Conservation (phyloP, 2,329 filamentous ascomycete genomes). For the Coniella lustricola region DNA sequence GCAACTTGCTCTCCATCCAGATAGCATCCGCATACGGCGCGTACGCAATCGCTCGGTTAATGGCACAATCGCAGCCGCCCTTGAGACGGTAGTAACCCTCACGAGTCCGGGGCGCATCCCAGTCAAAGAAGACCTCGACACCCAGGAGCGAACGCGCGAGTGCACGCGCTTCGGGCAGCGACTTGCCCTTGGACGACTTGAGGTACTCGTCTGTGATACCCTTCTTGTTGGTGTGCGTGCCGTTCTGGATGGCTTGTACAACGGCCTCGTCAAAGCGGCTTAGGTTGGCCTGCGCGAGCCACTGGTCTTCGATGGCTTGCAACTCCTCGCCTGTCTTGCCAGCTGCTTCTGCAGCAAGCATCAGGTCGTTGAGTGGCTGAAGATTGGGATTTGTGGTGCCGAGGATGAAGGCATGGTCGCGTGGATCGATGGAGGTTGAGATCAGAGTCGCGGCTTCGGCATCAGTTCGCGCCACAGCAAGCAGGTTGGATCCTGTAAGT, state of each 20-base stretch:
- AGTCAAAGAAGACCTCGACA: slow-evolving; percentile 82
- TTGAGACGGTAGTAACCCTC: slow-evolving; percentile 93
- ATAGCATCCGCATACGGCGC: slow-evolving; percentile 92
- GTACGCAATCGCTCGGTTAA: slow-evolving; percentile 87
- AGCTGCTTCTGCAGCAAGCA: slow-evolving; percentile 74
- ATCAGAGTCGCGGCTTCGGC: slow-evolving; percentile 97
- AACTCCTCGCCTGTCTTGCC: slow-evolving; percentile 77
- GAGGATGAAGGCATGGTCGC: slow-evolving; percentile 90
- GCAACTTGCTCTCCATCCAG: slow-evolving; percentile 99
- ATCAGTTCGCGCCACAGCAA: slow-evolving; percentile 90
- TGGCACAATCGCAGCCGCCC: slow-evolving; percentile 83
- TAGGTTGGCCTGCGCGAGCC: slow-evolving; percentile 70
- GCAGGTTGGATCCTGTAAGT: slow-evolving; percentile 64
- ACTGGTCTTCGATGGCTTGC: slow-evolving; percentile 86
- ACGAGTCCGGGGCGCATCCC: slow-evolving; percentile 85
- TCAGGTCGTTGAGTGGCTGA: slow-evolving; percentile 81
- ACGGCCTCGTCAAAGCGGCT: slow-evolving; percentile 91
- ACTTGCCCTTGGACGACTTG: slow-evolving; percentile 68
- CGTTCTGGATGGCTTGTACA: slow-evolving; percentile 67
- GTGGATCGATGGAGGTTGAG: slow-evolving; percentile 89
- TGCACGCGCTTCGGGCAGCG: slow-evolving; percentile 71
- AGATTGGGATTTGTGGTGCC: slow-evolving; percentile 81
- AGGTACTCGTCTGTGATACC: slow-evolving; percentile 61
- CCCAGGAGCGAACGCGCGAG: slow-evolving; percentile 73
- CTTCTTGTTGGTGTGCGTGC: slow-evolving; percentile 61